Percentiles rank a stretch among this genome's conserved stretches.
These are phyloP conservation scores for Claviceps purpurea DNA, from an alignment of 2,329 filamentous ascomycete species.

Conservation along the genomic window DNA sequence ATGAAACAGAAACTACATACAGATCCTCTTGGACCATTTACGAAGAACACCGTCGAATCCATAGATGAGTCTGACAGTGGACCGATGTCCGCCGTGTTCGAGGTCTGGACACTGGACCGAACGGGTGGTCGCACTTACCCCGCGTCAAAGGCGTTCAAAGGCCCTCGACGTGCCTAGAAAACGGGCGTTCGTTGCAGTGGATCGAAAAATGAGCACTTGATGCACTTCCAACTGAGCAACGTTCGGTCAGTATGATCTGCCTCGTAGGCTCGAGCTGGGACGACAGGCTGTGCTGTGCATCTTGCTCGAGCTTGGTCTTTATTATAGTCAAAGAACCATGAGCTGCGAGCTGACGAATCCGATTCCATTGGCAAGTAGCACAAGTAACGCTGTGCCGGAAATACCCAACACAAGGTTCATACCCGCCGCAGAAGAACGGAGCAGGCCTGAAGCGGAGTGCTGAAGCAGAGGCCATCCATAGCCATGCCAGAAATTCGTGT, in stretches of 20 bases:
- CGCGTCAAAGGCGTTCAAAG: not conserved
- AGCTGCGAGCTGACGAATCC: not conserved
- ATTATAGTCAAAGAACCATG: not conserved
- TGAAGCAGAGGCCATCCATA: not conserved
- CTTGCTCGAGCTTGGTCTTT: not conserved
- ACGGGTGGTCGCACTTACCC: not conserved
- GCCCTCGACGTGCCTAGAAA: not conserved
- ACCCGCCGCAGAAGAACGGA: not conserved
- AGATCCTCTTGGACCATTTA: constrained; percentile 24
- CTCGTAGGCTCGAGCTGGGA: not conserved
- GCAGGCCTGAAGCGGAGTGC: not conserved
- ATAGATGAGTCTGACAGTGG: not conserved
- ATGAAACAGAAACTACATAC: constrained; percentile 18
- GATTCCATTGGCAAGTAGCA: not conserved
- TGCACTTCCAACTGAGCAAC: not conserved
- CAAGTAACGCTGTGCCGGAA: not conserved
- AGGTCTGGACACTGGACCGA: not conserved
- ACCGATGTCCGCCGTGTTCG: not conserved
- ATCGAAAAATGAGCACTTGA: not conserved
- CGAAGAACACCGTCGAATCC: constrained; percentile 10
- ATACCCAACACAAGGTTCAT: not conserved
- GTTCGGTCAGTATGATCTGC: not conserved
- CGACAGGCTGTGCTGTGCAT: not conserved
- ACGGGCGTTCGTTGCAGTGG: not conserved
- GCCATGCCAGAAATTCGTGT: not conserved